phyloP scores from a whole-genome alignment of 2,329 filamentous ascomycete species.

The Alternaria atra region DNA sequence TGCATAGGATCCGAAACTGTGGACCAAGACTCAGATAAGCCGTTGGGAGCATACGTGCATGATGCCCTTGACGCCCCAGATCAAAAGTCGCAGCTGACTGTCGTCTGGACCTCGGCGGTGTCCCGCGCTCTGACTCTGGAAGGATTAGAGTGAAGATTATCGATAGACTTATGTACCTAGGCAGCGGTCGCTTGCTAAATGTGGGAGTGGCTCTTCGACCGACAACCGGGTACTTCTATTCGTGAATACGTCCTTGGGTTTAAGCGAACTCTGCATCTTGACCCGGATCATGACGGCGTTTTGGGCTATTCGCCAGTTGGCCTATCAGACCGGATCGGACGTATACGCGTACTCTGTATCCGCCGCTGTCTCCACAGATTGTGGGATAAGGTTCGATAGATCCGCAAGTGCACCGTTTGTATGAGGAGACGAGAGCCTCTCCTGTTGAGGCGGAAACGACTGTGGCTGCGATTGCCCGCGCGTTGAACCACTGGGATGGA shows the following conservation, averaged over 20 bases:
- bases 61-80: background rate
- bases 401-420: slow-evolving; percentile 5
- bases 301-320: background rate
- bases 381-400: slow-evolving; percentile 9
- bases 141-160: slow-evolving; percentile 1
- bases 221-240: background rate
- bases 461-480: slow-evolving; percentile 6
- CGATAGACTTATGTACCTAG: background rate
- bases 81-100: background rate
- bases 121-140: background rate
- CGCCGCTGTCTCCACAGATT: slow-evolving; percentile 3
- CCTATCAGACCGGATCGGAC: slow-evolving; percentile 2
- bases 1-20: background rate
- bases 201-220: background rate
- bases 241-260: background rate
- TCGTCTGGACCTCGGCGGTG: background rate
- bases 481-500: slow-evolving; percentile 3
- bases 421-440: slow-evolving; percentile 5
- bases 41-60: slow-evolving; percentile 2
- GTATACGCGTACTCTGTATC: background rate
- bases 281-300: background rate
- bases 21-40: slow-evolving; percentile 7
- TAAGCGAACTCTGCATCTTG: background rate
- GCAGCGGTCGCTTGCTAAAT: background rate
- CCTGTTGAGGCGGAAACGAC: slow-evolving; percentile 1